Conservation (phyloP, 495 filamentous ascomycete species). For the Paragyromitra xinjiangensis region DNA sequence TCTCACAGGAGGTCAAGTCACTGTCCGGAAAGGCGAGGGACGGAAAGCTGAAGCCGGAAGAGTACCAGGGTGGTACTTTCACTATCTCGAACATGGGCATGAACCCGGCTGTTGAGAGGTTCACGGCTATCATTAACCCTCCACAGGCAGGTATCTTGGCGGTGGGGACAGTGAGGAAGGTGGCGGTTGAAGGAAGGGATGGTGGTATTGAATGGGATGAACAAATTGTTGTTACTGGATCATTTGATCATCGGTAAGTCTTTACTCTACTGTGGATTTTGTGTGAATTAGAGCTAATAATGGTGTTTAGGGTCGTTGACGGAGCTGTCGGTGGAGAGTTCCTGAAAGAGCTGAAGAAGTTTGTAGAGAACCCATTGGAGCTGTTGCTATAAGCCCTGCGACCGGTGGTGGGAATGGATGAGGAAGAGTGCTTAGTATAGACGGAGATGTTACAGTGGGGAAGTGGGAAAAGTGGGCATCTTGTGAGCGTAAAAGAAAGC, state of each 20-base stretch:
- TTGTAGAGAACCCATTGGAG: conserved; percentile 95
- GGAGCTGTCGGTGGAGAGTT: conserved; percentile 97
- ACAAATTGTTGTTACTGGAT: conserved; percentile 90
- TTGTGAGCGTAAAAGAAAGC: conserved; percentile 38
- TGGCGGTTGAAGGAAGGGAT: conserved; percentile 85
- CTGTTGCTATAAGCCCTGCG: conserved; percentile 73
- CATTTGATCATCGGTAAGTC: conserved; percentile 82
- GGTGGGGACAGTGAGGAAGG: conserved; percentile 93
- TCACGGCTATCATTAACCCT: conserved; percentile 99
- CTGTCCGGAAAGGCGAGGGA: conserved; percentile 95
- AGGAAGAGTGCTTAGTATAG: conserved; percentile 38
- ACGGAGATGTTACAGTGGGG: conserved; percentile 11
- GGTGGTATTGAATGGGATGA: conserved; percentile 92
- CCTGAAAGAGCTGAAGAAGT: conserved; percentile 95
- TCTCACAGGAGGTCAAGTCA: conserved; percentile 89
- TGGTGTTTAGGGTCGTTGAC: conserved; percentile 63
- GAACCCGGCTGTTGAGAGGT: conserved; percentile 94
- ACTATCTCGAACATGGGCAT: conserved; percentile 99
- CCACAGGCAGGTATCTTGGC: conserved; percentile 96
- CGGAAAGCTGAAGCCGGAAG: conserved; percentile 98
- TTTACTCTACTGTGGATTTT: neutral
- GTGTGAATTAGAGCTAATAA: conserved; percentile 13
- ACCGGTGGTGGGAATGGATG: conserved; percentile 12
- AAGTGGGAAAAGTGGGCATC: conserved; percentile 27
- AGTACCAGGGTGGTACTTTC: conserved; percentile 99